Base-by-base conservation (phyloP, 2,329 filamentous ascomycete genomes). In the Stemphylium vesicarium region DNA sequence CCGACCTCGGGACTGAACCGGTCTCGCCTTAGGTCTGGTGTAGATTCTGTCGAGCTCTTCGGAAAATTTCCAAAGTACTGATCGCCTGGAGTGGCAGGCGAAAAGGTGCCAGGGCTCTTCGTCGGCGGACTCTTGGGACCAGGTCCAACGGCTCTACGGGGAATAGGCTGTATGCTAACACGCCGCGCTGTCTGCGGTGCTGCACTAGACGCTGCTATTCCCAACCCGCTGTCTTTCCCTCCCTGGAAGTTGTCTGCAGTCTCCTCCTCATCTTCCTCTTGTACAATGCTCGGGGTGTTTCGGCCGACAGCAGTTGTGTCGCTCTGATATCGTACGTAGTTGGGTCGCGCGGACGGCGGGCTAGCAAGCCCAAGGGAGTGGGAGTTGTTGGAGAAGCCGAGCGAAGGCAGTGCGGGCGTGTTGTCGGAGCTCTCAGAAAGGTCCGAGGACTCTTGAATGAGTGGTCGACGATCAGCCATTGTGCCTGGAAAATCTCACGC, bases 251-350 rank as follows among this genome's bases (percentile, higher is more conserved):
- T 63, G 22, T 68, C 63, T 35, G 64, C 63, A 20, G 70, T 64
- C 20, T 71, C 75, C 32, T 72, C 75, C 45, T 73, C 74, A 15
- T 74, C 67, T 29, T 73, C 69, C 33, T 72, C 69, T 16, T 54
- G 41, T 40, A 71, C 59, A 7, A 67, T 68, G 29, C 70, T 60
- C 5, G 65, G 62, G 11, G 64, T 57, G 46, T 54, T 63, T 16
- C 69, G 64, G 16, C 75, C 74, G 48, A 66, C 64, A 37, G 69
- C 67, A 10, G 69, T 68, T 13, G 70, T 65, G 42, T 77, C 72
- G 55, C 71, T 75, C 16, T 68, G 66, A 10, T 77, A 64, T 50
- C 74, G 66, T 24, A 71, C 57, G 55, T 77, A 76, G 32, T 67
- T 71, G 2, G 76, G 71, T 43, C 74, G 68, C 33, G 73, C 69